Evolutionary conservation across 208 protist genomes (phyloP).

Genomic region (Crithidia bombi): DNA sequence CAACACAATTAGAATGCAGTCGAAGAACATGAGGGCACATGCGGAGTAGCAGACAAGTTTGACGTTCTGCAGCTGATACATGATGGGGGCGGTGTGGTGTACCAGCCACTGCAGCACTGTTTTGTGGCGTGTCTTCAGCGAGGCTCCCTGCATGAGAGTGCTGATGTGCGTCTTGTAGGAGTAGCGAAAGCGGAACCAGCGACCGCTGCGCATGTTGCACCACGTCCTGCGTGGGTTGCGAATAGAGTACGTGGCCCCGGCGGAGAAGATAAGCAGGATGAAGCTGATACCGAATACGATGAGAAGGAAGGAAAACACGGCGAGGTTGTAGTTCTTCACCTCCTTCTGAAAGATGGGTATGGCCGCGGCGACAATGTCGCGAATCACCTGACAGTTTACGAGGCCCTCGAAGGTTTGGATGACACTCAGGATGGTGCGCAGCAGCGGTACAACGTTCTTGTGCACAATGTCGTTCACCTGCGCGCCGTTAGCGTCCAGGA

Average conservation of each 20-base stretch:
- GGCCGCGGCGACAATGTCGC: constrained; percentile 29
- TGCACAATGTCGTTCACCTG: constrained; percentile 17
- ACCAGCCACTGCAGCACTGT: constrained; percentile 21
- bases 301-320: constrained; percentile 34
- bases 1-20: constrained; percentile 43
- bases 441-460: constrained; percentile 26
- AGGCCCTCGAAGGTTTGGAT: constrained; percentile 30
- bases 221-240: constrained; percentile 34
- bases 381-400: constrained; percentile 41
- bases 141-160: constrained; percentile 10
- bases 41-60: constrained; percentile 35
- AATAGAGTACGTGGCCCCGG: constrained; percentile 18
- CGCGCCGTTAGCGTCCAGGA: constrained; percentile 16
- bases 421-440: constrained; percentile 20
- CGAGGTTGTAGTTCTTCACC: constrained; percentile 36
- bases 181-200: constrained; percentile 55
- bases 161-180: constrained; percentile 35
- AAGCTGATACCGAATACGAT: constrained; percentile 37
- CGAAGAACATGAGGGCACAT: constrained; percentile 40
- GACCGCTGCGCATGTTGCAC: constrained; percentile 41
- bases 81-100: constrained; percentile 25
- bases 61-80: constrained; percentile 29
- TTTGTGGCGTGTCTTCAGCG: neutral
- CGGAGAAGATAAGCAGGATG: constrained; percentile 12
- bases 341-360: constrained; percentile 28